phyloP scores from a whole-genome alignment of 78 protist genomes.

The Protostelium mycophagum region DNA sequence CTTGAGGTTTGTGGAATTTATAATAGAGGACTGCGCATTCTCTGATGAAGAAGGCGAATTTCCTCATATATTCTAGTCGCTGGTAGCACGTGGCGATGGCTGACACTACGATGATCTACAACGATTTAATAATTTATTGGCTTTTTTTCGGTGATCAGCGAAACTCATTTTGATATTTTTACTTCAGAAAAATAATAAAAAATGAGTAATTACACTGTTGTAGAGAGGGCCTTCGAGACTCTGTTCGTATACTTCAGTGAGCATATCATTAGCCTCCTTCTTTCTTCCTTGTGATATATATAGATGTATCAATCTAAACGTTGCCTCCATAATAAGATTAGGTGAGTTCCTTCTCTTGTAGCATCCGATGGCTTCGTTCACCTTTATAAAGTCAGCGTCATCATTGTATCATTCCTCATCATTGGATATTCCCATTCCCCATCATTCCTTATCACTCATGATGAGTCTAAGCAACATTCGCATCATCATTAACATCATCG shows the following conservation, averaged over 20 bases:
- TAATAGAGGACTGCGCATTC: constrained; percentile 38
- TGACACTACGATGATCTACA: constrained; percentile 23
- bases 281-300: constrained; percentile 49
- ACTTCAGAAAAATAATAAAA: background rate
- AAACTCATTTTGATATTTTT: background rate
- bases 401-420: background rate
- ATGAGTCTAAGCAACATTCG: background rate
- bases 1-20: constrained; percentile 11
- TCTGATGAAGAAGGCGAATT: constrained; percentile 56
- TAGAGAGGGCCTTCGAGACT: constrained; percentile 8
- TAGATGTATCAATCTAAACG: constrained; percentile 37
- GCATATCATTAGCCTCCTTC: constrained; percentile 35
- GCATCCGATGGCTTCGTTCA: constrained; percentile 22
- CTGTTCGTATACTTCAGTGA: constrained; percentile 11
- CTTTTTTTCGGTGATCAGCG: no score
- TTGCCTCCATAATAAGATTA: constrained; percentile 29
- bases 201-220: constrained; percentile 6
- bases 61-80: constrained; percentile 39
- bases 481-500: background rate
- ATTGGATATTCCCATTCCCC: background rate
- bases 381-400: constrained; percentile 9
- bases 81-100: constrained; percentile 37
- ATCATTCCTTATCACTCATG: background rate
- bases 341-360: constrained; percentile 35
- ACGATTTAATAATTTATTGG: constrained; percentile 4